phyloP scores from a whole-genome alignment of 768 basidiomycete species.

The Kwoniella heveanensis region DNA sequence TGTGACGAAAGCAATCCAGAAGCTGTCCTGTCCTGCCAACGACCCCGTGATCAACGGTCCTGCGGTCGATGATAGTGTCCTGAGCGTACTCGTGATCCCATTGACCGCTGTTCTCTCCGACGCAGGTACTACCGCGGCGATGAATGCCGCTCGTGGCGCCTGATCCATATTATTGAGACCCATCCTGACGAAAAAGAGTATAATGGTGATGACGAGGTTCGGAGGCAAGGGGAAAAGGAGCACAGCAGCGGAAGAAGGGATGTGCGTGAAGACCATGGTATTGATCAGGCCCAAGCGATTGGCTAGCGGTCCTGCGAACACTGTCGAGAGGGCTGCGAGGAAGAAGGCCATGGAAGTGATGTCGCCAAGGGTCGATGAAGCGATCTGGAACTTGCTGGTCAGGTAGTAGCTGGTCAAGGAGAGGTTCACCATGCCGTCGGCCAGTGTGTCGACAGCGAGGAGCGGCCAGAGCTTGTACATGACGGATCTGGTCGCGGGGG shows the following conservation, averaged over 20 bases:
- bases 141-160: conserved; percentile 46
- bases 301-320: conserved; percentile 41
- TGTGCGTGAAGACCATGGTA: conserved; percentile 50
- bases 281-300: conserved; percentile 41
- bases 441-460: conserved; percentile 38
- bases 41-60: conserved; percentile 42
- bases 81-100: conserved; percentile 38
- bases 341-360: conserved; percentile 40
- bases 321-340: conserved; percentile 37
- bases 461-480: conserved; percentile 44
- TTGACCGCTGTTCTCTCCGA: conserved; percentile 43
- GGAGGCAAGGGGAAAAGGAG: conserved; percentile 33
- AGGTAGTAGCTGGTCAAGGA: conserved; percentile 43
- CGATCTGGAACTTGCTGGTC: conserved; percentile 27
- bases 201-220: conserved; percentile 26
- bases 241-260: conserved; percentile 39
- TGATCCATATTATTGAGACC: conserved; percentile 45
- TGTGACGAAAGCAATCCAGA: conserved; percentile 42
- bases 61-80: conserved; percentile 32
- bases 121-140: conserved; percentile 33
- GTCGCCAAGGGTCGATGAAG: conserved; percentile 29
- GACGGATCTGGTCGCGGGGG: conserved; percentile 28
- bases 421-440: conserved; percentile 40
- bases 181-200: conserved; percentile 35
- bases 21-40: conserved; percentile 26